Evolutionary conservation across 345 rosid species (phyloP), one percentile per base, ranked within the genome.

Genomic region (Hevea brasiliensis): DNA sequence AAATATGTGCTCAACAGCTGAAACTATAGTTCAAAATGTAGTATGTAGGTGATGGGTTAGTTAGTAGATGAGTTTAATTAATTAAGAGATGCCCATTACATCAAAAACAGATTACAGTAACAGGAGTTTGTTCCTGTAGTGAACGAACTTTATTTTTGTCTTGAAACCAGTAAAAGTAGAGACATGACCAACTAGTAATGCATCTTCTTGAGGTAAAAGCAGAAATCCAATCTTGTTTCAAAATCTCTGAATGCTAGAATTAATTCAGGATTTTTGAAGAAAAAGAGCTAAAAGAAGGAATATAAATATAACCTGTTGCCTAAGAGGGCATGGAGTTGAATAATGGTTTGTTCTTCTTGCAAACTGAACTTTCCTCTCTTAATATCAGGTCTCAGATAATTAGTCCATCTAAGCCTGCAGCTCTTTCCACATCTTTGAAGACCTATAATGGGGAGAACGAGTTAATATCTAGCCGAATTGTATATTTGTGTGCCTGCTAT

Each of bases 381-480:
- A 55, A 93, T 93, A 74, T 93, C 98, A 18, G 98, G 94, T 72
- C 98, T 84, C 29, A 93, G 82, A 83, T 93, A 93, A 75, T 93
- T 93, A 59, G 98, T 93, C 98, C 98, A 93, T 84, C 98, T 82
- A 29, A 93, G 93, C 70, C 98, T 85, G 85, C 98, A 93, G 58
- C 98, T 93, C 80, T 93, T 93, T 68, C 98, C 98, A 24, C 98
- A 93, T 72, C 98, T 88, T 76, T 89, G 91, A 57, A 93, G 92
- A 72, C 95, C 98, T 93, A 54, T 15, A 50, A 17, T 11, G 17
- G 15, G 6, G 17, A 17, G 17, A 50, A 50, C 15, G 37, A 32
- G 37, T 32, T 32, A 32, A 32, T 32, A 32, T 32, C 2, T 32
- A 32, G 4, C 37, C 37, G 37, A 32, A 32, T 4, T 32, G 4